phyloP scores from a whole-genome alignment of 2,329 filamentous ascomycete genomes.

The Xylariaceae sp. region DNA sequence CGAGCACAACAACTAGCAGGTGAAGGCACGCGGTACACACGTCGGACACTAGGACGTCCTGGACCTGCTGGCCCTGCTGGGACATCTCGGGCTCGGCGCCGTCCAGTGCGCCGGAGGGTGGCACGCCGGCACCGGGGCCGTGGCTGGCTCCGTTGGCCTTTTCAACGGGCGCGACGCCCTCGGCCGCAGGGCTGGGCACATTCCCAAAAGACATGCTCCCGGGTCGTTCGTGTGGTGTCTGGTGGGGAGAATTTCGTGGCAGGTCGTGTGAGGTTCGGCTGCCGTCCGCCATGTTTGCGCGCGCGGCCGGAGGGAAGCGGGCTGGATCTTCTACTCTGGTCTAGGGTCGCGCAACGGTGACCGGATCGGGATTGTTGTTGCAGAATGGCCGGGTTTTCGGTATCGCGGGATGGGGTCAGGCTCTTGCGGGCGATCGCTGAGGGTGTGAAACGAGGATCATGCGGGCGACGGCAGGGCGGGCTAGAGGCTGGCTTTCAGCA shows the following conservation, averaged over 20 bases:
- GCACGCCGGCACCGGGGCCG: conserved; percentile 4
- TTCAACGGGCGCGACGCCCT: conserved; percentile 12
- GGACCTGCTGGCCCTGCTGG: conserved; percentile 23
- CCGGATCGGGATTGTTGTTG: background rate
- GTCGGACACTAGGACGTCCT: conserved; percentile 26
- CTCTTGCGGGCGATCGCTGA: background rate
- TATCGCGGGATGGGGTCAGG: background rate
- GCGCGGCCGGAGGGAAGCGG: conserved; percentile 4
- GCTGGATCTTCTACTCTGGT: conserved; percentile 3
- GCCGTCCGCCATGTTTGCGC: conserved; percentile 23
- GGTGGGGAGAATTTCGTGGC: conserved; percentile 9
- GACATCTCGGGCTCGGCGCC: conserved; percentile 25
- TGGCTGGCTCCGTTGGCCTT: conserved; percentile 12
- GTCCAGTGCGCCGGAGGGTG: conserved; percentile 8
- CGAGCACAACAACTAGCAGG: background rate
- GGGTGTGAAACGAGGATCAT: conserved; percentile 1
- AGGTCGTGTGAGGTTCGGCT: conserved; percentile 20
- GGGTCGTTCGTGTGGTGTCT: conserved; percentile 14
- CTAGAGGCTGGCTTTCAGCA: background rate
- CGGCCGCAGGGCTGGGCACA: conserved; percentile 15
- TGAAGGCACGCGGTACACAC: conserved; percentile 11
- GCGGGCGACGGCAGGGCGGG: too few species aligned
- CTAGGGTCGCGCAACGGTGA: background rate
- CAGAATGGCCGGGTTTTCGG: background rate
- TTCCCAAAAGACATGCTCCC: conserved; percentile 20